Evolutionary conservation across 2,329 filamentous ascomycete species (phyloP), one percentile per base, ranked within the genome.

Genomic region (Sporothrix euskadiensis): DNA sequence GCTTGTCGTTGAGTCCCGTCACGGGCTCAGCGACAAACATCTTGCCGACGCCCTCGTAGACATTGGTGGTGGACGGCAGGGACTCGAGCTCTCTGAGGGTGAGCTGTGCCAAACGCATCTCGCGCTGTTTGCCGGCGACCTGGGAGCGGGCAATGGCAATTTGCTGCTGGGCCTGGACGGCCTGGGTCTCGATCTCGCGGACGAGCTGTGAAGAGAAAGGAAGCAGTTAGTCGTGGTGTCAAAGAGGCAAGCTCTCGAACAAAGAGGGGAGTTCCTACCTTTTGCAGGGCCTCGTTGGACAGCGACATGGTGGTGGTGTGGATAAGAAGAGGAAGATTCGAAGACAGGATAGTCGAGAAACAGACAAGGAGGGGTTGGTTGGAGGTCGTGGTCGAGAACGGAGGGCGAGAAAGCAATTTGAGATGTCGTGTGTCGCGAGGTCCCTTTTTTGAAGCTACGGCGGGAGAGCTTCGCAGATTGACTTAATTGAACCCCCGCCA

Each of bases 11-110:
- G 77, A 98, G 88, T 26, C 90, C 88, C 26, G 88, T 83, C 65
- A 91, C 91, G 14, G 93, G 91, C 72, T 93, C 89, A 71, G 90
- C 89, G 65, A 97, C 91, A 81, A 99, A 99, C 96, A 99, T 98
- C 84, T 98, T 99, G 70, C 96, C 96, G 12, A 98, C 92, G 6
- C 95, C 95, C 83, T 98, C 95, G 79, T 98, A 99, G 39, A 97
- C 89, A 44, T 91, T 91, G 0, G 94, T 96, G 66, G 91, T 88
- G 22, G 88, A 81, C 4, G 94, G 91, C 75, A 99, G 83, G 7
- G 89, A 87, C n/a, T 89, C 88, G 69, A 98, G 86, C 83, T 99
- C 96, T 76, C 88, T 93, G 49, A 91, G 88, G 1, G 95, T 98
- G 76, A 99, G 85, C 82, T 97, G 92, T 57, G 97, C 87, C 83